Conservation (phyloP, 768 basidiomycete species). For the Cystofilobasidium capitatum region DNA sequence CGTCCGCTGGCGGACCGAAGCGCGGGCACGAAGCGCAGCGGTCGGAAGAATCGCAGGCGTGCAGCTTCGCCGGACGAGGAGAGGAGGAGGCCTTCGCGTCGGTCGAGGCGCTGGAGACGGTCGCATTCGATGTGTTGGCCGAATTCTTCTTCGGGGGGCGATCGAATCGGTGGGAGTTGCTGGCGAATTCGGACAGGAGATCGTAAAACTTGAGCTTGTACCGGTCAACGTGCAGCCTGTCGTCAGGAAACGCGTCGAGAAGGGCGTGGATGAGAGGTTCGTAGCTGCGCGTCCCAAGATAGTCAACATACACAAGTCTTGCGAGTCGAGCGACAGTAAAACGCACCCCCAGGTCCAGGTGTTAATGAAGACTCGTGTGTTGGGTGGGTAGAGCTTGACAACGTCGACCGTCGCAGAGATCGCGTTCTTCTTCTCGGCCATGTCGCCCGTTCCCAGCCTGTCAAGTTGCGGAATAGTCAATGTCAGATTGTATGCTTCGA, state of each 20-base stretch:
- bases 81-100: too few relatives aligned
- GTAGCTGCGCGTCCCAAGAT: slow-evolving; percentile 49
- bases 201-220: slow-evolving; percentile 67
- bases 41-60: slow-evolving; percentile 80
- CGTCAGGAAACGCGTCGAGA: slow-evolving; percentile 53
- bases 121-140: slow-evolving; percentile 27
- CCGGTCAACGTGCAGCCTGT: slow-evolving; percentile 73
- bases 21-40: slow-evolving; percentile 47
- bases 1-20: slow-evolving; percentile 32
- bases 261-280: slow-evolving; percentile 79
- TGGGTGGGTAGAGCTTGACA: slow-evolving; percentile 56
- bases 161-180: too few relatives aligned
- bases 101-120: slow-evolving; percentile 52
- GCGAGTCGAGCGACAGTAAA: background rate
- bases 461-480: too few relatives aligned
- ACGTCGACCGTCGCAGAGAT: slow-evolving; percentile 58
- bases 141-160: too few relatives aligned
- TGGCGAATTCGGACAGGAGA: background rate
- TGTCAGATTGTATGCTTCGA: background rate
- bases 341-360: slow-evolving; percentile 78
- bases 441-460: slow-evolving; percentile 39
- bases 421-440: slow-evolving; percentile 53
- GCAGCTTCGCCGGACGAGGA: slow-evolving; percentile 48
- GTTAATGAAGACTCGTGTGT: slow-evolving; percentile 76
- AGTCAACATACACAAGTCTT: background rate